These are phyloP conservation scores for Yarrowia alimentaria DNA, from an alignment of 805 yeast genomes.

Conservation along the genomic window DNA sequence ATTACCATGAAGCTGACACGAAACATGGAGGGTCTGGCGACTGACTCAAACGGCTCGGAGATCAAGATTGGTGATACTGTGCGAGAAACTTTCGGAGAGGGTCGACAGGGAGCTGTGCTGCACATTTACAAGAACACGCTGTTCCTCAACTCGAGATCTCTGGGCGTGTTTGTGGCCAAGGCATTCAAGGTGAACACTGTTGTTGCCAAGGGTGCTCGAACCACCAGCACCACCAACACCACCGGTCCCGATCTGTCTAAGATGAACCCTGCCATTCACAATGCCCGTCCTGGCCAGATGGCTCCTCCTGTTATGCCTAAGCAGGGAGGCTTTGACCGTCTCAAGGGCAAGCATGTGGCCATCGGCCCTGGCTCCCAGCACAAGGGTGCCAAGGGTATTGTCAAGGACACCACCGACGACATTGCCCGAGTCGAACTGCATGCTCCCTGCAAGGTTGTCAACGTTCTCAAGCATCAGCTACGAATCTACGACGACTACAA, in stretches of 20 bases:
- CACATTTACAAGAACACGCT: conserved; percentile 80
- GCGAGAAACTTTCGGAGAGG: conserved; percentile 78
- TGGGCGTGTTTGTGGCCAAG: conserved; percentile 85
- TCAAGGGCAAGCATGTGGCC: conserved; percentile 79
- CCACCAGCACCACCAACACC: conserved; percentile 42
- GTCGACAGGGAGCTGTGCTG: conserved; percentile 81
- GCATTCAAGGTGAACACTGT: conserved; percentile 76
- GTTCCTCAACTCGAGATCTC: conserved; percentile 79
- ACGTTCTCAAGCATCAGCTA: conserved; percentile 75
- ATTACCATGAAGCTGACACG: conserved; percentile 73
- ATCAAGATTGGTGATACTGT: conserved; percentile 89
- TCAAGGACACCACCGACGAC: conserved; percentile 89
- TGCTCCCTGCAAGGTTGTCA: conserved; percentile 83
- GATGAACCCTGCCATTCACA: conserved; percentile 77
- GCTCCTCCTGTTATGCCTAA: conserved; percentile 60
- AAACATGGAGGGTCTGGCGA: conserved; percentile 57
- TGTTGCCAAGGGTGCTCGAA: conserved; percentile 74
- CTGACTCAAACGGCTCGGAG: conserved; percentile 82
- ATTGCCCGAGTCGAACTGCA: conserved; percentile 91
- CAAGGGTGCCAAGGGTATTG: conserved; percentile 91
- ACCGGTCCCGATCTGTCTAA: conserved; percentile 49
- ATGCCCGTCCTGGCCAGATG: conserved; percentile 41
- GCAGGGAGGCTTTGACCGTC: conserved; percentile 74
- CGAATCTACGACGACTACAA: conserved; percentile 70
- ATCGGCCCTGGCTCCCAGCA: conserved; percentile 86